Evolutionary conservation across 257 asterid genomes (phyloP), one percentile per base, ranked within the genome.

Genomic region (Solanum etuberosum): DNA sequence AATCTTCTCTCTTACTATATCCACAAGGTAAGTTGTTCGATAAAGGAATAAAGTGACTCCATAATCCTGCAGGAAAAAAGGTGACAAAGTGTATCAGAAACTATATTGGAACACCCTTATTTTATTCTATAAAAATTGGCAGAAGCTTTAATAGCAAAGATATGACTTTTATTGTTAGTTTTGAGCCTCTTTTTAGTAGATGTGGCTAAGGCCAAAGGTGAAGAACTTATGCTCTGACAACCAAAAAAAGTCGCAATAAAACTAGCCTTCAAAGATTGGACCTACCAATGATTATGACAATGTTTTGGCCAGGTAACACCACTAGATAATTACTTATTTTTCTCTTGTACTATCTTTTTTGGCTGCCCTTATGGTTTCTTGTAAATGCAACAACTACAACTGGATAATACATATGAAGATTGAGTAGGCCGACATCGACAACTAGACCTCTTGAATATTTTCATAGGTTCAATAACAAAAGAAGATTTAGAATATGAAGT

Each of bases 21-120:
- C 97, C 5, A 95, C 98, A 61, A 95, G 90, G 80, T 95, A 95
- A 1, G 98, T 90, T 5, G 97, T 92, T 83, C 94, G 91, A 87
- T 89, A 94, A 2, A 93, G 91, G 8, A 88, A 82, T 38, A 95
- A 46, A 8, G 92, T 91, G 32, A 95, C 94, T 87, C 95, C 93
- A 85, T 94, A 95, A 6, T 88, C 95, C 98, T 95, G 92, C 78
- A 74, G 81, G n/a, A 21, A 7, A 48, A 42, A 40, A 40, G 43
- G 61, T 76, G 83, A 15, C 1, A 8, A 7, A 25, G 27, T 80
- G 25, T 80, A 16, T 80, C 40, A 46, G 46, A 46, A 46, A 14
- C 84, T 43, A 80, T 9, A 80, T 29, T 10, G 68, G 18, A 46
- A 29, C 38, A 18, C 85, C 16, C 29, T 80, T 73, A 35, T 43